Conservation (phyloP, 345 rosid genomes). For the Corchorus olitorius region DNA sequence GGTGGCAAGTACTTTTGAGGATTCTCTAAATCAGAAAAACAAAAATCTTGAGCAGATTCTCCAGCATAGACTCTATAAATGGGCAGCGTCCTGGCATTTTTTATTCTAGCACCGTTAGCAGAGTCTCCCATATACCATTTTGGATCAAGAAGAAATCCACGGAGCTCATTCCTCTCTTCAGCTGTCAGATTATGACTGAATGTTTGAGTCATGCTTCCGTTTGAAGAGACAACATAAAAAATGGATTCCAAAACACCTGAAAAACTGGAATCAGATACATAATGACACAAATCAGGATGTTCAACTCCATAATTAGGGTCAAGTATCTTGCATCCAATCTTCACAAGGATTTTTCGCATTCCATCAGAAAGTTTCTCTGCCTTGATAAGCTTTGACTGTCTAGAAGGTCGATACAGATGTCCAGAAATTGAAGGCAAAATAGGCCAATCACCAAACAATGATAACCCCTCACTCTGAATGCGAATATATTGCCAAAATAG, state of each 20-base stretch:
- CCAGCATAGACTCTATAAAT: slow-evolving; percentile 65
- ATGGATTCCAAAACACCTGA: slow-evolving; percentile 73
- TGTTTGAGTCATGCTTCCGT: slow-evolving; percentile 35
- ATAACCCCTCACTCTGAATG: slow-evolving; percentile 58
- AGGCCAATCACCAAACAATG: slow-evolving; percentile 87
- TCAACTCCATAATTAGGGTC: slow-evolving; percentile 53
- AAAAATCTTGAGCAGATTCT: slow-evolving; percentile 44
- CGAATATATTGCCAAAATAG: slow-evolving; percentile 83
- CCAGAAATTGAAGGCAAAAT: slow-evolving; percentile 87
- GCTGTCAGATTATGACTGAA: slow-evolving; percentile 45
- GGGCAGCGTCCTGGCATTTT: slow-evolving; percentile 69
- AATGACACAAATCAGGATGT: slow-evolving; percentile 74
- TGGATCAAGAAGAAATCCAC: slow-evolving; percentile 71
- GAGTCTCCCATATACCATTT: slow-evolving; percentile 74
- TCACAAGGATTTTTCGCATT: slow-evolving; percentile 60
- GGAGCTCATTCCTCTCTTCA: slow-evolving; percentile 82
- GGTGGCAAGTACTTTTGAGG: slow-evolving; percentile 82
- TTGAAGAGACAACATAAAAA: slow-evolving; percentile 57
- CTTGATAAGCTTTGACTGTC: slow-evolving; percentile 69
- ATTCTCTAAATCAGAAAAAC: slow-evolving; percentile 73
- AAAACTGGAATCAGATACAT: slow-evolving; percentile 59
- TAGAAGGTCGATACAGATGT: slow-evolving; percentile 66
- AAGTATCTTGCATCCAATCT: slow-evolving; percentile 88
- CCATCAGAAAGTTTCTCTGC: slow-evolving; percentile 61
- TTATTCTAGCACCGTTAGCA: slow-evolving; percentile 50